Conservation (phyloP, 2,329 filamentous ascomycete species). For the Lasiodiplodia hormozganensis region DNA sequence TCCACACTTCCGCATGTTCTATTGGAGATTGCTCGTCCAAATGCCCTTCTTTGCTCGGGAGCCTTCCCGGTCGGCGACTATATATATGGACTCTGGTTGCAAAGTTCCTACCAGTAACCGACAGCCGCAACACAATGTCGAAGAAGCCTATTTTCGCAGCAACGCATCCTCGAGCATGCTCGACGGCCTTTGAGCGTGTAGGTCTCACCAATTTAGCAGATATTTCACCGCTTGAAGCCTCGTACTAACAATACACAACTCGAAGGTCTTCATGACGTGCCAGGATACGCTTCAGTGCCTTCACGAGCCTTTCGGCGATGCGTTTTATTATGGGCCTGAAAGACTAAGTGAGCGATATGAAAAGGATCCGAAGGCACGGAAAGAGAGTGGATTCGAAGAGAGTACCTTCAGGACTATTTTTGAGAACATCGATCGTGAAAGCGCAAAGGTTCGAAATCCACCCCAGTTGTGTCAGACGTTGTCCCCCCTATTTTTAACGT, state of each 20-base stretch:
- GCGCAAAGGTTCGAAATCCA: conserved; percentile 70
- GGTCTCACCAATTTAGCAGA: conserved; percentile 38
- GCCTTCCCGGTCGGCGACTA: conserved; percentile 1
- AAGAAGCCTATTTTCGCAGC: conserved; percentile 87
- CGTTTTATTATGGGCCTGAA: conserved; percentile 95
- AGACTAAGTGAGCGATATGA: conserved; percentile 80
- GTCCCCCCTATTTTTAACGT: too few relatives aligned
- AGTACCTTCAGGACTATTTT: conserved; percentile 80
- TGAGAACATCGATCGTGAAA: conserved; percentile 74
- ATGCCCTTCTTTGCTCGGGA: not conserved
- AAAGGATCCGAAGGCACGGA: conserved; percentile 64
- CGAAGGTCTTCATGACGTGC: conserved; percentile 89
- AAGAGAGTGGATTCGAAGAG: conserved; percentile 69
- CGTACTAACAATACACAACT: conserved; percentile 28
- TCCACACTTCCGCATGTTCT: conserved; percentile 14
- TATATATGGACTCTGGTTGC: not conserved
- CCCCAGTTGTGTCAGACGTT: conserved; percentile 33
- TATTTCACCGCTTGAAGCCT: not conserved
- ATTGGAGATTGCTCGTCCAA: not conserved
- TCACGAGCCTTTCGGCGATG: conserved; percentile 96
- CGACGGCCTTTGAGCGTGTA: conserved; percentile 95
- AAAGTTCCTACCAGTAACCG: not conserved
- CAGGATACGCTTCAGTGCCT: conserved; percentile 80
- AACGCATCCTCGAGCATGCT: conserved; percentile 93
- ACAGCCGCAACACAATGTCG: conserved; percentile 61